phyloP scores from a whole-genome alignment of 179 eudicot species.

The Amaranthus tricolor region DNA sequence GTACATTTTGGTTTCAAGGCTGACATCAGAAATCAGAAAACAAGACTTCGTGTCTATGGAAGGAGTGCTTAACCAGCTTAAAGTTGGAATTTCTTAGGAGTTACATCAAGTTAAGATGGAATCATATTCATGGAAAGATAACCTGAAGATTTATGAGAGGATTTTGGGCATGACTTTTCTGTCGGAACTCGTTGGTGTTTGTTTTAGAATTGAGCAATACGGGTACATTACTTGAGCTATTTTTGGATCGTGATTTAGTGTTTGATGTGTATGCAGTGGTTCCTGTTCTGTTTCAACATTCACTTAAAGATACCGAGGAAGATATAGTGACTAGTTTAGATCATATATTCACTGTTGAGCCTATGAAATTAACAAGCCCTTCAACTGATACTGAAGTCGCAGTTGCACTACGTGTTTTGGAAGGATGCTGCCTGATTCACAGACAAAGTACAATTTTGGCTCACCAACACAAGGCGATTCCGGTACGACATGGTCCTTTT shows the following conservation, averaged over 20 bases:
- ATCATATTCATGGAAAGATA: not conserved
- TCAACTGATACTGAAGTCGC: conserved; percentile 85
- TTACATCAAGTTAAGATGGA: not conserved
- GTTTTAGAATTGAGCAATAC: not conserved
- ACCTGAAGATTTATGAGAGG: not conserved
- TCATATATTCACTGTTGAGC: conserved; percentile 78
- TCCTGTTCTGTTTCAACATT: conserved; percentile 78
- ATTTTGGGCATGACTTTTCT: not conserved
- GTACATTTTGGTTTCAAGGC: too few species aligned
- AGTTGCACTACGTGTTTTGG: conserved; percentile 88
- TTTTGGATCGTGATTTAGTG: conserved; percentile 2
- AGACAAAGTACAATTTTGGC: conserved; percentile 69
- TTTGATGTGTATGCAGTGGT: conserved; percentile 51
- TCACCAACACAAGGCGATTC: conserved; percentile 77
- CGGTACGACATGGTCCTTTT: conserved; percentile 34
- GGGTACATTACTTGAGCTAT: not conserved
- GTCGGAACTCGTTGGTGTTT: not conserved
- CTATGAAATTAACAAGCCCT: conserved; percentile 70
- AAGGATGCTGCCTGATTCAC: conserved; percentile 95
- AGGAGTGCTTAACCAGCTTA: not conserved
- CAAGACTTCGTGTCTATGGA: not conserved
- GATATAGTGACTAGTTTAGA: conserved; percentile 64
- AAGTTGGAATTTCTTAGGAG: not conserved
- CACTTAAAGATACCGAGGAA: conserved; percentile 71
- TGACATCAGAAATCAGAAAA: too few species aligned